These are phyloP conservation scores for Amanita inopinata DNA, from an alignment of 768 basidiomycete species.

Conservation along the genomic window DNA sequence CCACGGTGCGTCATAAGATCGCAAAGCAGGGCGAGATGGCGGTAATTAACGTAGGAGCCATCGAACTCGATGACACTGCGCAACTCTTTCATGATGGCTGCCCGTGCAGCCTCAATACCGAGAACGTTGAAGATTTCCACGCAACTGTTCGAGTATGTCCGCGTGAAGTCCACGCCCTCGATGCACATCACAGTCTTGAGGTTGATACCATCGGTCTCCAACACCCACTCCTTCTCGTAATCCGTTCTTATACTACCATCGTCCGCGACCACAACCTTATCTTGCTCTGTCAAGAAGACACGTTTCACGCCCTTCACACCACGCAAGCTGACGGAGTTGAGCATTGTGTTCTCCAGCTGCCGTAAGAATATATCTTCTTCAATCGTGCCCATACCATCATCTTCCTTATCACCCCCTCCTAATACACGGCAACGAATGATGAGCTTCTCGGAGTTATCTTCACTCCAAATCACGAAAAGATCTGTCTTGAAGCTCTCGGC, in stretches of 20 bases:
- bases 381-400: conserved; percentile 60
- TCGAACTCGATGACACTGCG: conserved; percentile 97
- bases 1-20: conserved; percentile 98
- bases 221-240: conserved; percentile 83
- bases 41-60: conserved; percentile 98
- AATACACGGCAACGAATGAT: conserved; percentile 93
- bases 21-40: conserved; percentile 92
- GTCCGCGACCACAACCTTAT: conserved; percentile 54
- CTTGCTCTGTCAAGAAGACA: conserved; percentile 89
- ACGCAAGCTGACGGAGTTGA: conserved; percentile 89
- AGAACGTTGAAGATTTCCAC: conserved; percentile 90
- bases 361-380: conserved; percentile 97
- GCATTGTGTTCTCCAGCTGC: conserved; percentile 92
- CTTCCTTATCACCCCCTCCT: conserved; percentile 77
- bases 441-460: conserved; percentile 97
- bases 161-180: conserved; percentile 86
- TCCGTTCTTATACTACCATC: conserved; percentile 58
- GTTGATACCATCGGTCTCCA: conserved; percentile 97
- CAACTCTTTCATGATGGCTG: conserved; percentile 88
- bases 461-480: conserved; percentile 96
- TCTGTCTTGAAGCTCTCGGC: conserved; percentile 93
- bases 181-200: conserved; percentile 91
- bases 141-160: conserved; percentile 96
- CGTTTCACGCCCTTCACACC: conserved; percentile 87
- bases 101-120: conserved; percentile 95